Percentiles rank a stretch among this genome's conserved stretches.
Conservation (phyloP, 2,329 filamentous ascomycete species). For the Simplicillium sp. region DNA sequence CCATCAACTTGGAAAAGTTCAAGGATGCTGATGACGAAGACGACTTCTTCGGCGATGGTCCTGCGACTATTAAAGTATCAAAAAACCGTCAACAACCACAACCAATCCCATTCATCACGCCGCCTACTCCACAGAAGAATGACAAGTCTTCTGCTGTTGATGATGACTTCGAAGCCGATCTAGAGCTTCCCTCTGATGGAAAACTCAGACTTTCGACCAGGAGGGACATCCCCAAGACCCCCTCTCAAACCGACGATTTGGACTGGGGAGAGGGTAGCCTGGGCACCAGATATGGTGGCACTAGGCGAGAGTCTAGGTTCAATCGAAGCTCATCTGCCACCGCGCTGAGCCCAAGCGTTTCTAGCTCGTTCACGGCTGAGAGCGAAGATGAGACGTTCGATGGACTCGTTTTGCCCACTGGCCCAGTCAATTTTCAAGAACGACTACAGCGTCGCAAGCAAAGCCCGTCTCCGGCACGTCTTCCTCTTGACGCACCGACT, state of each 20-base stretch:
- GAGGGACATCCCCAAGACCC: slow-evolving; percentile 53
- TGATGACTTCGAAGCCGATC: slow-evolving; percentile 63
- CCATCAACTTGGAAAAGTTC: slow-evolving; percentile 53
- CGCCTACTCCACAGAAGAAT: slow-evolving; percentile 43
- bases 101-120: slow-evolving; percentile 43
- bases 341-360: slow-evolving; percentile 83
- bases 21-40: slow-evolving; percentile 54
- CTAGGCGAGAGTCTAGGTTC: slow-evolving; percentile 67
- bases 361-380: slow-evolving; percentile 82
- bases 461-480: slow-evolving; percentile 45
- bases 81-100: slow-evolving; percentile 46
- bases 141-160: slow-evolving; percentile 26
- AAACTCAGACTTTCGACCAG: slow-evolving; percentile 55
- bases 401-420: slow-evolving; percentile 76
- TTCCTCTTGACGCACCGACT: slow-evolving; percentile 23
- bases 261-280: slow-evolving; percentile 93
- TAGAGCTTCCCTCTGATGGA: slow-evolving; percentile 61
- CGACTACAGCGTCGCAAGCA: slow-evolving; percentile 64
- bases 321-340: slow-evolving; percentile 80
- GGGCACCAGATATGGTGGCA: slow-evolving; percentile 83
- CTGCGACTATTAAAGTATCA: slow-evolving; percentile 58
- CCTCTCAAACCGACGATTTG: slow-evolving; percentile 62
- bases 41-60: slow-evolving; percentile 53
- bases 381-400: slow-evolving; percentile 91
- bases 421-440: slow-evolving; percentile 74